phyloP scores from a whole-genome alignment of 768 basidiomycete species.

The Tephrocybe sp. region DNA sequence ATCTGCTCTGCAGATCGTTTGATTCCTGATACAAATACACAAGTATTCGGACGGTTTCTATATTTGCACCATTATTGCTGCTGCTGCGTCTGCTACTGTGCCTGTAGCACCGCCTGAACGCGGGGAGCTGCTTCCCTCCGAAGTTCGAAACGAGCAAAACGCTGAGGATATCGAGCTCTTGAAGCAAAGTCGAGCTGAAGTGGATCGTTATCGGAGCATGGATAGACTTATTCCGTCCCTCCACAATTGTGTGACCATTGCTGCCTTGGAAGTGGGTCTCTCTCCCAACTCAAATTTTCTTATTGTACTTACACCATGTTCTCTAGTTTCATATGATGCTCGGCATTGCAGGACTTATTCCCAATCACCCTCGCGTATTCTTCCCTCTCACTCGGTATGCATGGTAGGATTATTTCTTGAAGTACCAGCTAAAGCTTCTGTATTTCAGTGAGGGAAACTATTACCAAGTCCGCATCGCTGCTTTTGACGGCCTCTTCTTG shows the following conservation, averaged over 20 bases:
- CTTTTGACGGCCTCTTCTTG: conserved; percentile 91
- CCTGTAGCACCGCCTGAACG: conserved; percentile 77
- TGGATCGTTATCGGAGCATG: conserved; percentile 91
- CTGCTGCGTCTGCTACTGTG: conserved; percentile 76
- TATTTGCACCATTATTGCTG: conserved; percentile 80
- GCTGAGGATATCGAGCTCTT: conserved; percentile 68
- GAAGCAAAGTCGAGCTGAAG: conserved; percentile 72
- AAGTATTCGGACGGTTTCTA: conserved; percentile 93
- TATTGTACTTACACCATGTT: conserved; percentile 3
- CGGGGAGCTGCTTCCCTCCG: conserved; percentile 70
- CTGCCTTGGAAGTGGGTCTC: conserved; percentile 77
- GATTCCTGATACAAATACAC: neutral
- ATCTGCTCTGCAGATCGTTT: neutral
- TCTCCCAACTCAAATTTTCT: neutral
- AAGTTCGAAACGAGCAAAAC: conserved; percentile 63
- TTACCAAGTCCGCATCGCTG: conserved; percentile 84
- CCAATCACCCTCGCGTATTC: conserved; percentile 74
- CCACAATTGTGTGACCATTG: conserved; percentile 90
- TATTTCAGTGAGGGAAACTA: conserved; percentile 86
- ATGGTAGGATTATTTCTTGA: neutral
- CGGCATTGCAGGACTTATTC: conserved; percentile 72
- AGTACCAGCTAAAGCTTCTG: conserved; percentile 7
- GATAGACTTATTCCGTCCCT: conserved; percentile 92
- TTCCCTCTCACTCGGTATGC: conserved; percentile 85
- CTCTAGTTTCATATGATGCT: conserved; percentile 76